Percentiles rank a stretch among this genome's conserved stretches.
phyloP scores from a whole-genome alignment of 768 basidiomycete species.

The Lactarius quietus region DNA sequence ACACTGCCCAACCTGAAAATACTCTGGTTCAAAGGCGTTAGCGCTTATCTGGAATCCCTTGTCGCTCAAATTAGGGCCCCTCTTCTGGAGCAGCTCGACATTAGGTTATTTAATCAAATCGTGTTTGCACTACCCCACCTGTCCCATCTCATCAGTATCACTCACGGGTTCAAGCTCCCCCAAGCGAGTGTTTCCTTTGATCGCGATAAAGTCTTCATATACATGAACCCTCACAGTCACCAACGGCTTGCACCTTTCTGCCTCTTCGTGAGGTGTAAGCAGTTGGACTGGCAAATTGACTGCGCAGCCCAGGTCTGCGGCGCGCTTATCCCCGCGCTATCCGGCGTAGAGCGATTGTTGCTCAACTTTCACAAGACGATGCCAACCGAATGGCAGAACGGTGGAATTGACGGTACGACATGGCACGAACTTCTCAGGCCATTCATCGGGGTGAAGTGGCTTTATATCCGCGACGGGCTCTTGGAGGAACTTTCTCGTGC shows the following conservation, averaged over 20 bases:
- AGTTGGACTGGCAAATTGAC: neutral
- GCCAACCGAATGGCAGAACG: neutral
- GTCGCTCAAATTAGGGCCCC: neutral
- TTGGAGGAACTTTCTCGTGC: neutral
- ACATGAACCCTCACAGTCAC: rapidly evolving
- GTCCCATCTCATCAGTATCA: neutral
- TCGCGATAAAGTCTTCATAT: neutral
- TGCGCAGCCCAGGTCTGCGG: neutral
- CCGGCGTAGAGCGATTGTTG: neutral
- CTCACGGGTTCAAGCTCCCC: neutral
- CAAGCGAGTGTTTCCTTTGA: neutral
- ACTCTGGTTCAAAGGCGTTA: neutral
- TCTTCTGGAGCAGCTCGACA: neutral
- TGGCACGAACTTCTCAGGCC: neutral
- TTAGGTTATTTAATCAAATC: neutral
- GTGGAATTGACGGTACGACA: neutral
- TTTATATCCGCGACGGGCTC: neutral
- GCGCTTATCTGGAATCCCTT: neutral
- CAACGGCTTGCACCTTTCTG: neutral
- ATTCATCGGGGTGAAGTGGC: neutral
- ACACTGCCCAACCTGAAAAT: neutral
- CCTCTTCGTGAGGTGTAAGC: neutral
- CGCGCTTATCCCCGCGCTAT: neutral
- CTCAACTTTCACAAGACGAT: neutral
- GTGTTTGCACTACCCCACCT: neutral